Evolutionary conservation across 805 yeast genomes (phyloP).

Genomic region (Teunomyces pallodes): DNA sequence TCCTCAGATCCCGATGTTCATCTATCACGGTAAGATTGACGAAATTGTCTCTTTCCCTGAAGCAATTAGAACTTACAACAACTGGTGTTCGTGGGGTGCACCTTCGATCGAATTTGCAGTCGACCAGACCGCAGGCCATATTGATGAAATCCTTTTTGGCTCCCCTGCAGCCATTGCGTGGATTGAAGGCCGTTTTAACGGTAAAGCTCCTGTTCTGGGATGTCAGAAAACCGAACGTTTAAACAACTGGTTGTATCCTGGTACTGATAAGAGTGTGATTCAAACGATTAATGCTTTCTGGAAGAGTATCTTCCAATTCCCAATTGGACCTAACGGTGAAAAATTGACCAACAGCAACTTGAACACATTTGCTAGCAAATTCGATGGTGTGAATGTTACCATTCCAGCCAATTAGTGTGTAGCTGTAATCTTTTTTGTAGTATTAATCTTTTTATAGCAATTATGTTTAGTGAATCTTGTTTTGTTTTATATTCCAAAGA

Average conservation of each 20-base stretch:
- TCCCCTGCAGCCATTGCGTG: slow-evolving; percentile 15
- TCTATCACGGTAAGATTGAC: slow-evolving; percentile 10
- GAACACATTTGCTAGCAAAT: background rate
- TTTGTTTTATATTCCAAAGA: no score
- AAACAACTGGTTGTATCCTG: slow-evolving; percentile 43
- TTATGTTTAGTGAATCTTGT: no score
- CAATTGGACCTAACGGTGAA: background rate
- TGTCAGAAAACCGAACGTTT: slow-evolving; percentile 39
- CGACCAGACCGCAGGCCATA: slow-evolving; percentile 12
- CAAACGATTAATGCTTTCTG: background rate
- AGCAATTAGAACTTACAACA: slow-evolving; percentile 7
- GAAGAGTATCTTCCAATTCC: background rate
- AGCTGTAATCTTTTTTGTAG: background rate
- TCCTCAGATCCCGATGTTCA: slow-evolving; percentile 10
- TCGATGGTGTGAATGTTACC: background rate
- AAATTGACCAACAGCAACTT: background rate
- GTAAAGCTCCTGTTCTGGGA: slow-evolving; percentile 14
- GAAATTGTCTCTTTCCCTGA: slow-evolving; percentile 9
- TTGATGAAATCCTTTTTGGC: slow-evolving; percentile 14
- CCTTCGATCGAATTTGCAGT: slow-evolving; percentile 9
- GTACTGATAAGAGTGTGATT: slow-evolving; percentile 19
- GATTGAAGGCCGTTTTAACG: slow-evolving; percentile 15
- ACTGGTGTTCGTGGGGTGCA: slow-evolving; percentile 11
- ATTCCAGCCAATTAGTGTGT: background rate
- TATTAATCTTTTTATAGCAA: background rate